Evolutionary conservation across 768 basidiomycete genomes (phyloP).

Genomic region (Tulasnella sp.): DNA sequence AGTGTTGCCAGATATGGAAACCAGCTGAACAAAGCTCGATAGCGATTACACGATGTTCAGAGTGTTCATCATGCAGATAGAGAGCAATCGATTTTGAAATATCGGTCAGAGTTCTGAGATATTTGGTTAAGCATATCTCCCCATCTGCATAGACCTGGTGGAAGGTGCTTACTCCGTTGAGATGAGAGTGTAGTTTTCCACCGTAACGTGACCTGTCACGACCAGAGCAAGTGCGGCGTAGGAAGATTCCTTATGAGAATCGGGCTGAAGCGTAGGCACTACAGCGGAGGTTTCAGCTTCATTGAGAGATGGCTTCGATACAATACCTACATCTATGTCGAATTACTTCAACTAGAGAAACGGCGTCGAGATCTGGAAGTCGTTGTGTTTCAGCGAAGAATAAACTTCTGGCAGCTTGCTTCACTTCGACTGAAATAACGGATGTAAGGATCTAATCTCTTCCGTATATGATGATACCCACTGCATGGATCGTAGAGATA

Average conservation of each 20-base stretch:
- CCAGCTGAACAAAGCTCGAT: conserved; percentile 86
- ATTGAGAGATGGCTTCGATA: not conserved
- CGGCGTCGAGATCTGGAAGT: conserved; percentile 55
- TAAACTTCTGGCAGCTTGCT: conserved; percentile 59
- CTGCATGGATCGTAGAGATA: conserved; percentile 67
- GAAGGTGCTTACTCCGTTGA: conserved; percentile 44
- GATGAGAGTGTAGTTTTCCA: conserved; percentile 65
- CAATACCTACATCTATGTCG: conserved; percentile 43
- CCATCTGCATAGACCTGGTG: not conserved
- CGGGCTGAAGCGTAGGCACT: conserved; percentile 54
- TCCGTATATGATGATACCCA: conserved; percentile 26
- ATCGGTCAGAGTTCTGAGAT: conserved; percentile 57
- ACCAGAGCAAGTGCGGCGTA: conserved; percentile 59
- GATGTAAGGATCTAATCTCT: not conserved
- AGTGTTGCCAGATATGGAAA: conserved; percentile 89
- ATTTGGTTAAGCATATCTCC: conserved; percentile 1
- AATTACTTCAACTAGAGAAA: conserved; percentile 45
- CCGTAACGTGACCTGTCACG: conserved; percentile 69
- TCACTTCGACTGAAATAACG: conserved; percentile 45
- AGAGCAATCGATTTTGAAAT: conserved; percentile 69
- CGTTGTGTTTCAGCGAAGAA: conserved; percentile 64
- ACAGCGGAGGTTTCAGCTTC: not conserved
- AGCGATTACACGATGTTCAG: conserved; percentile 49
- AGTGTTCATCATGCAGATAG: conserved; percentile 64
- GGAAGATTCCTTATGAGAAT: conserved; percentile 43